Base-by-base conservation (phyloP, 179 eudicot species). In the Carnegiea gigantea region DNA sequence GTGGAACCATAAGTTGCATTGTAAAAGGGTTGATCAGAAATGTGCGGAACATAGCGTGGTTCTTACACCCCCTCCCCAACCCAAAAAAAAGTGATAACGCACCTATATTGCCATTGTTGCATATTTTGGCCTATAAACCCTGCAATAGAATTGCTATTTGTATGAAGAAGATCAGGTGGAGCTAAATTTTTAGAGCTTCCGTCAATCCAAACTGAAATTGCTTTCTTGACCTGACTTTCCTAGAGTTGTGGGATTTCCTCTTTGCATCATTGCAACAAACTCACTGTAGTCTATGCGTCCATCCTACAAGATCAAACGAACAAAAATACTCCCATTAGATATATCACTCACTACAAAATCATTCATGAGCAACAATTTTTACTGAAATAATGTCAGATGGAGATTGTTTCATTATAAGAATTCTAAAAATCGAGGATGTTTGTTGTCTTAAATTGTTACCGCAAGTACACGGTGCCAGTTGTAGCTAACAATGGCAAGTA, bases 261-360 rank as follows among this genome's bases (percentile, higher is more conserved):
- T 88, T 89, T 93, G 95, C 97, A 93, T 93, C 97, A 93, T 93
- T 0, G 92, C 95, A 70, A 89, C 98, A 75, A 95, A 95, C 82
- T 95, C 98, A 67, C 82, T 92, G 88, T 93, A 95, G 86, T 95
- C 98, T 24, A 95, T 95, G 62, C 90, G 90, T 23, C 98, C 98
- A 86, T 95, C 98, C 98, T 95, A 88, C 83, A 81, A 70, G 77
- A 60, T 64, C 24, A 48, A 76, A 65, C 36, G 14, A 67, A 26
- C 71, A 67, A 5, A 67, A 67, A 4, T 24, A 2, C 2, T 20
- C 38, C 38, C 18, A n/a, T n/a, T 23, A 67, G 33, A 24, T 8
- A 21, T 23, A 23, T 23, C 62, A 57, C 44, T 5, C 44, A 40
- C 9, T 5, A 40, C 44, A 40, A 40, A 40, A 40, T 40, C 44